Conservation (phyloP, 305 asterid genomes). For the Fraxinus xanthoxyloides region DNA sequence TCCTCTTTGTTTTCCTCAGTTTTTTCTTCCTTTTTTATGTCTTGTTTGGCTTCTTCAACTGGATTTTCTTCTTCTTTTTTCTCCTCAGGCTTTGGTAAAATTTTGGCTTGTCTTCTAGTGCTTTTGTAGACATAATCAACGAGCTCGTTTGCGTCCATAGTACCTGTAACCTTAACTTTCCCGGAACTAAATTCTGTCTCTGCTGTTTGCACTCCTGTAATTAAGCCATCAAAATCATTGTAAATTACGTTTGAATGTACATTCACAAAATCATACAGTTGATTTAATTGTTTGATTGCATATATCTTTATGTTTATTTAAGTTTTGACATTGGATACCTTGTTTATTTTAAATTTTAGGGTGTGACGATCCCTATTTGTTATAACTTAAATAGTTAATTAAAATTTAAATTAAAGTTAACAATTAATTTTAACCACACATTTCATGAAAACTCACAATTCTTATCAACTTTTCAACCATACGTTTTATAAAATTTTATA, state of each 20-base stretch:
- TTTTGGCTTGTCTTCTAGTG: slow-evolving; percentile 79
- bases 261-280: not conserved
- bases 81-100: slow-evolving; percentile 65
- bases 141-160: slow-evolving; percentile 69
- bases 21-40: slow-evolving; percentile 32
- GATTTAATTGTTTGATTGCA: not conserved
- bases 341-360: not conserved
- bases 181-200: slow-evolving; percentile 70
- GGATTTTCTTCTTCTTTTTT: slow-evolving; percentile 39
- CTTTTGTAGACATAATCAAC: slow-evolving; percentile 83
- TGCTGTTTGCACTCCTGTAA: slow-evolving; percentile 70
- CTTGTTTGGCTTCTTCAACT: slow-evolving; percentile 30
- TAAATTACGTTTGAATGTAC: not conserved
- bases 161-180: slow-evolving; percentile 76
- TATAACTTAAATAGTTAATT: too few species aligned
- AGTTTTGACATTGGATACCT: not conserved
- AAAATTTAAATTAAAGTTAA: too few species aligned
- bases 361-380: too few species aligned
- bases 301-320: not conserved
- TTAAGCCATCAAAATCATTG: not conserved
- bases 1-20: not conserved
- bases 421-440: too few species aligned
- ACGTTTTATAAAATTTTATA: too few species aligned
- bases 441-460: too few species aligned
- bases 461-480: too few species aligned